phyloP scores from a whole-genome alignment of 495 filamentous ascomycete species.

The Penicillium angulare region DNA sequence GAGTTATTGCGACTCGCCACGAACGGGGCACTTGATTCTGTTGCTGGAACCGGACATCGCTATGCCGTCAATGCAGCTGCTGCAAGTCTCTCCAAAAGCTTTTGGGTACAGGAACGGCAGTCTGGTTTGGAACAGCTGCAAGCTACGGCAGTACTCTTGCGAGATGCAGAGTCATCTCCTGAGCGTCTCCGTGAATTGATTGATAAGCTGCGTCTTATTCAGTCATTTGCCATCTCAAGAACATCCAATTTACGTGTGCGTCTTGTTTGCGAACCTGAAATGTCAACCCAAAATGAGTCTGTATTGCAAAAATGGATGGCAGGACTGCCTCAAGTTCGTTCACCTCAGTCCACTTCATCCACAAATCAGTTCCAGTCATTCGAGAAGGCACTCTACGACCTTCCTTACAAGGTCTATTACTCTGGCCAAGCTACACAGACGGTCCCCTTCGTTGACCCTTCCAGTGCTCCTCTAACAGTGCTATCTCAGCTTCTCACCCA shows the following conservation, averaged over 20 bases:
- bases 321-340: conserved; percentile 48
- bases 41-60: conserved; percentile 82
- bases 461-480: conserved; percentile 77
- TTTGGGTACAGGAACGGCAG: conserved; percentile 73
- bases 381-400: conserved; percentile 83
- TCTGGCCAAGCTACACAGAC: conserved; percentile 77
- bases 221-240: conserved; percentile 65
- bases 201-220: conserved; percentile 82
- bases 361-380: conserved; percentile 33
- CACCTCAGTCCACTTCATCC: conserved; percentile 32
- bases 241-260: conserved; percentile 65
- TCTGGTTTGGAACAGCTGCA: conserved; percentile 84
- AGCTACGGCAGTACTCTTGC: conserved; percentile 67
- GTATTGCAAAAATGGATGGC: conserved; percentile 71
- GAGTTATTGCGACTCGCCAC: conserved; percentile 82
- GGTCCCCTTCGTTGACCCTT: conserved; percentile 74
- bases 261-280: conserved; percentile 80
- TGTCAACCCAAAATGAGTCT: conserved; percentile 64
- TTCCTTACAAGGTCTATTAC: conserved; percentile 97
- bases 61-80: conserved; percentile 82
- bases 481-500: conserved; percentile 94
- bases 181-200: conserved; percentile 74
- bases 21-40: conserved; percentile 85
- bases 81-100: conserved; percentile 69
- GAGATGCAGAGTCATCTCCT: conserved; percentile 50